These are phyloP conservation scores for Geranium brycei DNA, from an alignment of 345 rosid genomes.

Conservation along the genomic window DNA sequence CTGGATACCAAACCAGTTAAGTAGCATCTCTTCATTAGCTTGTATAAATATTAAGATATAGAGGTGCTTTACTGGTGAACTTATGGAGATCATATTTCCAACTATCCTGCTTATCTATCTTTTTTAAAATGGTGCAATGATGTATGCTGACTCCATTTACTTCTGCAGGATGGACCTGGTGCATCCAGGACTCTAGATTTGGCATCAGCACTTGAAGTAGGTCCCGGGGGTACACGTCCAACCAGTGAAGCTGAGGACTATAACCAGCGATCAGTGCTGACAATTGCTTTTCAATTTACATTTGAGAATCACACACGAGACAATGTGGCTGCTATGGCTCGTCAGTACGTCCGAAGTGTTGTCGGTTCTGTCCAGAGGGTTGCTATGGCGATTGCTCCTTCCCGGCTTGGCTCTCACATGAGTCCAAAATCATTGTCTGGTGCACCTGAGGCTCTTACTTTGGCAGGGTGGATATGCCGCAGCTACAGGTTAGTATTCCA, in stretches of 20 bases:
- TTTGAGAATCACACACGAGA: constrained; percentile 76
- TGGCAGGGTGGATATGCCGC: constrained; percentile 64
- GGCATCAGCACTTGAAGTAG: constrained; percentile 77
- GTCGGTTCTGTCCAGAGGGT: constrained; percentile 95
- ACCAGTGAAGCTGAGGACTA: constrained; percentile 42
- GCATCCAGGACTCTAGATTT: constrained; percentile 70
- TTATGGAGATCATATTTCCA: background rate
- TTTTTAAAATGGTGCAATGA: too few species aligned
- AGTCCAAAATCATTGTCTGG: constrained; percentile 57
- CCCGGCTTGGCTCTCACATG: constrained; percentile 30
- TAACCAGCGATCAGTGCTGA: constrained; percentile 71
- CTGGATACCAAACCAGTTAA: constrained; percentile 65
- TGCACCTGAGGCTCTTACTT: constrained; percentile 85
- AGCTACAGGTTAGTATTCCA: constrained; percentile 58
- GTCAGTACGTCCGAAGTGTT: constrained; percentile 73
- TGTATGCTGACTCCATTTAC: background rate
- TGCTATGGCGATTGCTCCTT: constrained; percentile 87
- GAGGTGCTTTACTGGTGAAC: too few species aligned
- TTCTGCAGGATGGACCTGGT: constrained; percentile 43
- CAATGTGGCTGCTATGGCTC: constrained; percentile 91
- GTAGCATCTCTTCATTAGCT: constrained; percentile 11
- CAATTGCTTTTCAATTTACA: constrained; percentile 83
- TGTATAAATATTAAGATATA: too few species aligned
- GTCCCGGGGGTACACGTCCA: constrained; percentile 44
- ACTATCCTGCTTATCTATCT: background rate